phyloP scores from a whole-genome alignment of 2,329 filamentous ascomycete genomes.

The Pseudogymnoascus sp. region DNA sequence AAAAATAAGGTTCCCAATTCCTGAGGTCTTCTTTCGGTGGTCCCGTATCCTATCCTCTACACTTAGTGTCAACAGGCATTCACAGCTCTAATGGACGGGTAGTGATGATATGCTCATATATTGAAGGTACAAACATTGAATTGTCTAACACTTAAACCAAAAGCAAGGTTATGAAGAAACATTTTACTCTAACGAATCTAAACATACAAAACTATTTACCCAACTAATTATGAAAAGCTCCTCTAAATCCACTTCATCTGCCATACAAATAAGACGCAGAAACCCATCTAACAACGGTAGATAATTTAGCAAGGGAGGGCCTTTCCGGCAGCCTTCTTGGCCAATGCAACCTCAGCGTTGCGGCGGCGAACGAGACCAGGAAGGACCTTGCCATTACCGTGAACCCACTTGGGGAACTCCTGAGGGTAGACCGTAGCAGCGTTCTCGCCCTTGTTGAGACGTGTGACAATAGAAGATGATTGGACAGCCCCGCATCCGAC shows the following conservation, averaged over 20 bases:
- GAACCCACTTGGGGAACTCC: conserved; percentile 42
- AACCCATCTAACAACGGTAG: neutral
- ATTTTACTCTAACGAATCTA: neutral
- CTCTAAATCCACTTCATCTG: neutral
- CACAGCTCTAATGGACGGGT: neutral
- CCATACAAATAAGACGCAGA: neutral
- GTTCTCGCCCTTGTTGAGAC: conserved; percentile 38
- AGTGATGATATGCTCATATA: neutral
- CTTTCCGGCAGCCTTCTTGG: conserved; percentile 20
- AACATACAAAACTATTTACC: neutral
- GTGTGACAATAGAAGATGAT: conserved; percentile 35
- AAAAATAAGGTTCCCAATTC: neutral
- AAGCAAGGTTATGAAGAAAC: neutral
- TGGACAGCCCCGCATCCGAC: conserved; percentile 36
- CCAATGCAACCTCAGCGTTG: conserved; percentile 37
- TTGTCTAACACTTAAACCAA: neutral
- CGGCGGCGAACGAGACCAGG: conserved; percentile 36
- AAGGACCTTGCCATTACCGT: conserved; percentile 33
- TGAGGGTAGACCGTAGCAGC: conserved; percentile 34
- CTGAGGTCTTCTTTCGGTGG: too few species aligned
- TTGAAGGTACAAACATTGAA: neutral
- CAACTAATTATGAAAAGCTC: neutral
- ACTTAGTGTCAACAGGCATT: neutral
- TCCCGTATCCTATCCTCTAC: too few species aligned
- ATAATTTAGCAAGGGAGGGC: neutral